A percentile compares a stretch with the other conserved stretches of the same genome.
Evolutionary conservation across 371 early-diverging fungal species (phyloP).

Genomic region (Fennellomyces sp.): DNA sequence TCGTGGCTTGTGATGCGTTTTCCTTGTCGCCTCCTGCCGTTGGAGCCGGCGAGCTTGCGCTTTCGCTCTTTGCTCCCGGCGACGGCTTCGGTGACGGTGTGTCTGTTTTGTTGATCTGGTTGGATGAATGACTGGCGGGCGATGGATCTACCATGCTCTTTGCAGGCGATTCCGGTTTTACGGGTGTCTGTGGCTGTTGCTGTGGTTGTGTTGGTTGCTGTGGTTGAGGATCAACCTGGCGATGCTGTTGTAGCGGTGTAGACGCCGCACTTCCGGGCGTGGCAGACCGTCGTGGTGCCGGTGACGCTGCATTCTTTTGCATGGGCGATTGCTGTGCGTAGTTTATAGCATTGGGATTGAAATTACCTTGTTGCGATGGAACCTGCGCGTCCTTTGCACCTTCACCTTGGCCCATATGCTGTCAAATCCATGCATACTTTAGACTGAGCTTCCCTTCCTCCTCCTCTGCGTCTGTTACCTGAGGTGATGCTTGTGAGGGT

Average conservation of each 20-base stretch:
- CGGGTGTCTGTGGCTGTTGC: neutral
- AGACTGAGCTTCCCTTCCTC: neutral
- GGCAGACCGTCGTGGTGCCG: slow-evolving; percentile 34
- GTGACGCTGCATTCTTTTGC: slow-evolving; percentile 24
- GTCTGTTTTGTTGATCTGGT: neutral
- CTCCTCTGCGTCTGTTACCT: too few species aligned
- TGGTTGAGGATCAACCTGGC: slow-evolving; percentile 12
- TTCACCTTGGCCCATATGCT: slow-evolving; percentile 3
- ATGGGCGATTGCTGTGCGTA: slow-evolving; percentile 34
- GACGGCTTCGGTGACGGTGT: slow-evolving; percentile 11
- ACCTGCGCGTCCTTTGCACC: neutral
- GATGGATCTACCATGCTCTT: neutral
- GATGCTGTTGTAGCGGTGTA: slow-evolving; percentile 41
- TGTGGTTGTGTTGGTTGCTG: neutral
- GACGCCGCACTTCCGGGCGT: slow-evolving; percentile 39
- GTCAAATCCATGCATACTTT: neutral
- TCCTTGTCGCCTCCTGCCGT: slow-evolving; percentile 2
- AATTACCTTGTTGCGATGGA: slow-evolving; percentile 10
- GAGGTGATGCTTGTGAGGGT: slow-evolving; percentile 27
- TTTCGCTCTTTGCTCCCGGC: slow-evolving; percentile 6
- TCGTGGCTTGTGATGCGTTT: neutral
- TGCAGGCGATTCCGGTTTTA: slow-evolving; percentile 8
- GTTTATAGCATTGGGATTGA: slow-evolving; percentile 1
- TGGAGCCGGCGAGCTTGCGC: slow-evolving; percentile 8
- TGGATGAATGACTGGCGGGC: neutral